Conservation (phyloP, 768 basidiomycete genomes). For the Agrocybe praecox region DNA sequence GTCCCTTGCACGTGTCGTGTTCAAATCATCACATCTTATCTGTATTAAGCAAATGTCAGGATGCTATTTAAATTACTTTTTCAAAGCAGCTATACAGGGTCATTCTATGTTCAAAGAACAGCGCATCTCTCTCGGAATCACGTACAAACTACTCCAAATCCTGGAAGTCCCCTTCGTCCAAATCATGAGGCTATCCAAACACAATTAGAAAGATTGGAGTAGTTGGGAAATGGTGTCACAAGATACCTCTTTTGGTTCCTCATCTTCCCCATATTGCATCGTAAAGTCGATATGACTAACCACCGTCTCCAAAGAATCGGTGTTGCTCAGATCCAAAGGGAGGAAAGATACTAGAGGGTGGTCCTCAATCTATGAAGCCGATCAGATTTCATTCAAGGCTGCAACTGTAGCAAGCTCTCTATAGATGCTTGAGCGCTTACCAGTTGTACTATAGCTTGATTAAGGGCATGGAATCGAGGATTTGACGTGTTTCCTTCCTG, state of each 20-base stretch:
- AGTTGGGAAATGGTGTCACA: slow-evolving; percentile 6
- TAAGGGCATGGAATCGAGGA: slow-evolving; percentile 90
- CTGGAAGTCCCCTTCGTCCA: slow-evolving; percentile 92
- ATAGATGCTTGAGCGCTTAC: slow-evolving; percentile 46
- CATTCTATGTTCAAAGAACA: not conserved
- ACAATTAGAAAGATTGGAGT: slow-evolving; percentile 14
- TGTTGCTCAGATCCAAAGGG: slow-evolving; percentile 87
- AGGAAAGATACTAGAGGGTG: slow-evolving; percentile 97
- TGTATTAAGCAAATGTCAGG: slow-evolving; percentile 1
- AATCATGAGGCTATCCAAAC: slow-evolving; percentile 73
- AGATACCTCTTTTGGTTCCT: slow-evolving; percentile 91
- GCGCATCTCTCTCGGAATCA: not conserved
- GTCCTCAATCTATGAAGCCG: slow-evolving; percentile 86
- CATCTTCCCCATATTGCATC: slow-evolving; percentile 98
- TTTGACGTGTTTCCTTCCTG: slow-evolving; percentile 57
- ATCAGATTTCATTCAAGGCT: slow-evolving; percentile 5
- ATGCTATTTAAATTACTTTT: not conserved
- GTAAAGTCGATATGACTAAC: slow-evolving; percentile 97
- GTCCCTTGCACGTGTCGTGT: not conserved
- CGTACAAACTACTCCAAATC: slow-evolving; percentile 55
- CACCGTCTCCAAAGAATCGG: slow-evolving; percentile 88
- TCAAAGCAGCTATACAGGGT: not conserved
- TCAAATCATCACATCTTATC: slow-evolving; percentile 3
- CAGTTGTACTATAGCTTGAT: slow-evolving; percentile 92
- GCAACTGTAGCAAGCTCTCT: not conserved